Conservation (phyloP, 345 rosid genomes). For the Citrus australasica region DNA sequence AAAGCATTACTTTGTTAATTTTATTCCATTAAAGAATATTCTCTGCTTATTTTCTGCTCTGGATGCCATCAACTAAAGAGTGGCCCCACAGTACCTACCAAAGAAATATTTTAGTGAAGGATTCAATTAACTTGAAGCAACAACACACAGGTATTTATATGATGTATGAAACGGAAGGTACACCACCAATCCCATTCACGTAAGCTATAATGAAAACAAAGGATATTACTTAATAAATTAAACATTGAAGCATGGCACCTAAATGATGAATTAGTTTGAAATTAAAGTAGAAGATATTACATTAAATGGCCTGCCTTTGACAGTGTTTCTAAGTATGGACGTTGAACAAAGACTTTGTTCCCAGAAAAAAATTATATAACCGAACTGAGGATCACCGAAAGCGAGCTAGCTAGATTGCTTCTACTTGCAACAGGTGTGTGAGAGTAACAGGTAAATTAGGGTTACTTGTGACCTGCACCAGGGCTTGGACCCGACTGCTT, state of each 20-base stretch:
- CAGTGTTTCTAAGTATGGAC: neutral
- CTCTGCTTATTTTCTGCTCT: neutral
- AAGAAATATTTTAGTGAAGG: neutral
- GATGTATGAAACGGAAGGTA: too few species aligned
- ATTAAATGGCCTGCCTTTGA: neutral
- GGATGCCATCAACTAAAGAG: too few species aligned
- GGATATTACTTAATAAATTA: neutral
- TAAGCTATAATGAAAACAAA: neutral
- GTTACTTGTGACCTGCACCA: slow-evolving; percentile 10
- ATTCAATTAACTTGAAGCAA: neutral
- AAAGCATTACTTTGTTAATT: too few species aligned
- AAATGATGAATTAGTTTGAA: neutral
- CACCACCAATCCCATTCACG: neutral
- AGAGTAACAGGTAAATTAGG: neutral
- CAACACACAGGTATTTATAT: too few species aligned
- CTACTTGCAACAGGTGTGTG: neutral
- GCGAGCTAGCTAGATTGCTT: neutral
- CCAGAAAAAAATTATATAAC: neutral
- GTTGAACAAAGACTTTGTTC: neutral
- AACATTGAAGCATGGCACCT: neutral
- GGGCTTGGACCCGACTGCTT: slow-evolving; percentile 24
- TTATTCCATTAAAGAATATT: neutral
- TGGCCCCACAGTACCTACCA: neutral
- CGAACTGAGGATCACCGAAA: neutral
- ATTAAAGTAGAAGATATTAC: neutral